Conservation (phyloP, 2,329 filamentous ascomycete species). For the Pezicula neosporulosa region DNA sequence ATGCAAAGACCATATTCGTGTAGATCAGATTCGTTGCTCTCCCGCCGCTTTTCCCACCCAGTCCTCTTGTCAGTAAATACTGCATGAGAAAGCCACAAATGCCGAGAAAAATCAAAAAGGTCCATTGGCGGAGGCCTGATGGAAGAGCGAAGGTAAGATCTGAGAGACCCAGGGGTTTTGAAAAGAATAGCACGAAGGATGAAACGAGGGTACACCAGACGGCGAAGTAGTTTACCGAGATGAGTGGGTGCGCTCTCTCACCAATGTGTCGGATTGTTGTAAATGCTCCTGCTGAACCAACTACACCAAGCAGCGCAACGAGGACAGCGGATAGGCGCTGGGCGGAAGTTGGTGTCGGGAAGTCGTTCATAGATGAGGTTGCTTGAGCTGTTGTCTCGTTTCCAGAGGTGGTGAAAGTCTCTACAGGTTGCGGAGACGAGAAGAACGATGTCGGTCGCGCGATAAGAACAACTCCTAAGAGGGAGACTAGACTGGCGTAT, state of each 20-base stretch:
- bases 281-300: slow-evolving; percentile 72
- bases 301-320: slow-evolving; percentile 71
- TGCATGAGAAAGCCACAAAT: slow-evolving; percentile 79
- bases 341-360: slow-evolving; percentile 31
- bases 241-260: slow-evolving; percentile 73
- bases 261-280: slow-evolving; percentile 81
- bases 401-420: neutral
- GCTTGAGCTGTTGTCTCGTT: slow-evolving; percentile 2
- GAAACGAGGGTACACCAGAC: slow-evolving; percentile 68
- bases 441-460: slow-evolving; percentile 51
- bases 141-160: slow-evolving; percentile 38
- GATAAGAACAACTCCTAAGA: slow-evolving; percentile 80
- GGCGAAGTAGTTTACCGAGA: slow-evolving; percentile 83
- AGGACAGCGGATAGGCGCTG: slow-evolving; percentile 60
- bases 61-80: slow-evolving; percentile 75
- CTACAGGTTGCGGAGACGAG: slow-evolving; percentile 5
- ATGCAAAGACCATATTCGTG: slow-evolving; percentile 66
- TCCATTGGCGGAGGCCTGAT: slow-evolving; percentile 47
- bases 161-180: slow-evolving; percentile 30
- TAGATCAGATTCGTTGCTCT: slow-evolving; percentile 66
- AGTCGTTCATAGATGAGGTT: slow-evolving; percentile 1
- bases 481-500: slow-evolving; percentile 69
- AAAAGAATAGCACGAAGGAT: slow-evolving; percentile 52
- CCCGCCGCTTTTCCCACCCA: slow-evolving; percentile 37
- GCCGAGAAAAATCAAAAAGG: slow-evolving; percentile 64